phyloP scores from a whole-genome alignment of 331 rosid genomes.

The Saraca asoca region DNA sequence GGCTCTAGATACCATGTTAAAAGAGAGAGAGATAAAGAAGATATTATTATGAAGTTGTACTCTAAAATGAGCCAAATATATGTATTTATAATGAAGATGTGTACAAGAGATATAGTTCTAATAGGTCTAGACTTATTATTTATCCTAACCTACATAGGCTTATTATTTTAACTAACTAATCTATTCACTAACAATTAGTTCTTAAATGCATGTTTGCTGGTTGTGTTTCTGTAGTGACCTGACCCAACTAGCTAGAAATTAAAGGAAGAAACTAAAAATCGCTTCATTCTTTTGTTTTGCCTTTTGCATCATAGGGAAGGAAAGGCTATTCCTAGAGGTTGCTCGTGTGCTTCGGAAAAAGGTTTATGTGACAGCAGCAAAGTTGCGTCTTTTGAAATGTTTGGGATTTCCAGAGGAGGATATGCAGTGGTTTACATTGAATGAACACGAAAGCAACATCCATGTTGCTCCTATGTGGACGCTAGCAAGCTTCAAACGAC shows the following conservation, averaged over 20 bases:
- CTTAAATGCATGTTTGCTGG: constrained; percentile 21
- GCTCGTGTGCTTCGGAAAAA: constrained; percentile 82
- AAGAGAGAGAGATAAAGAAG: no score
- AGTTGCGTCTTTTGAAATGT: constrained; percentile 74
- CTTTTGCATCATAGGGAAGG: constrained; percentile 65
- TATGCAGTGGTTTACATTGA: constrained; percentile 84
- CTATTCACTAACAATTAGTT: no score
- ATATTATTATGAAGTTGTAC: no score
- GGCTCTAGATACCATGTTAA: no score
- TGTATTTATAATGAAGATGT: no score
- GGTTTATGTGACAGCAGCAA: constrained; percentile 77
- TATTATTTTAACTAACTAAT: no score
- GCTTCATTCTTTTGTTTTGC: neutral
- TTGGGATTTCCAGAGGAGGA: constrained; percentile 73
- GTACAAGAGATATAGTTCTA: no score
- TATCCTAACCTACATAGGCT: no score
- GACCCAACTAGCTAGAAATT: constrained; percentile 4
- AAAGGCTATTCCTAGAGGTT: constrained; percentile 88
- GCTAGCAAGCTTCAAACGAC: constrained; percentile 91
- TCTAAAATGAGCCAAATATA: no score
- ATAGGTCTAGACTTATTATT: no score
- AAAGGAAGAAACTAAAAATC: neutral
- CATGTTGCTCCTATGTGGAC: constrained; percentile 98
- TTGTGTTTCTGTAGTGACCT: constrained; percentile 17
- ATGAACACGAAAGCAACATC: constrained; percentile 88